Evolutionary conservation across 2,329 filamentous ascomycete species (phyloP).

Genomic region (Cephalotrichum gorgonifer): DNA sequence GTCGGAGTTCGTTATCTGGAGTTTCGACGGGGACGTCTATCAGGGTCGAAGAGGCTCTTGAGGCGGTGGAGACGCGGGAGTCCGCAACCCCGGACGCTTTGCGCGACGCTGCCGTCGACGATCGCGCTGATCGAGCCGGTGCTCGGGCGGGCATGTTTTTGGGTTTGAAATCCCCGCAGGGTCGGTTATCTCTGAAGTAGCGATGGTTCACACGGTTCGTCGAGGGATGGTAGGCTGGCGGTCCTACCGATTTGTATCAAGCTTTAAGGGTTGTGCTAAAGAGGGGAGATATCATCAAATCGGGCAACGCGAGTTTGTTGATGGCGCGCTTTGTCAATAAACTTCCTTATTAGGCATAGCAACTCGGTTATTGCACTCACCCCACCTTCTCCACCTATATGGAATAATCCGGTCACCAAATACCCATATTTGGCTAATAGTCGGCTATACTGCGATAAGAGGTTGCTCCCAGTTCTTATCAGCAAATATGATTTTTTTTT

Average conservation of each 20-base stretch:
- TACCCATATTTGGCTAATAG: neutral
- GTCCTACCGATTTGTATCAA: neutral
- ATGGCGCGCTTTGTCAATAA: conserved; percentile 4
- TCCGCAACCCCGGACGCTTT: conserved; percentile 27
- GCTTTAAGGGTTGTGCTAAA: neutral
- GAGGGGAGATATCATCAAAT: neutral
- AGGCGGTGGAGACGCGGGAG: conserved; percentile 33
- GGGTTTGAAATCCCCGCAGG: neutral
- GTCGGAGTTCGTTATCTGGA: conserved; percentile 58
- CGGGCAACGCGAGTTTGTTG: conserved; percentile 1
- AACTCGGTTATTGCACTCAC: neutral
- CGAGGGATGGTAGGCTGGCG: neutral
- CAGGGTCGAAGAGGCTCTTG: conserved; percentile 33
- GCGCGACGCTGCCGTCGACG: conserved; percentile 28
- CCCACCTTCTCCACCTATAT: neutral
- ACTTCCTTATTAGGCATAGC: conserved; percentile 4
- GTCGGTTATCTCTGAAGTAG: neutral
- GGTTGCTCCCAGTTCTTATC: neutral
- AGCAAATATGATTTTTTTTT: conserved; percentile 4
- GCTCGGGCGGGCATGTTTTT: conserved; percentile 38
- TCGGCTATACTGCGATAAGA: conserved; percentile 8
- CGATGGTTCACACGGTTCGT: neutral
- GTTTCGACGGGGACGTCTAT: conserved; percentile 59
- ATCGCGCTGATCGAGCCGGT: conserved; percentile 34
- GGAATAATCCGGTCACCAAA: neutral